Base-by-base conservation (phyloP, 1,139 yeast genomes). In the Starmera stellimalicola region DNA sequence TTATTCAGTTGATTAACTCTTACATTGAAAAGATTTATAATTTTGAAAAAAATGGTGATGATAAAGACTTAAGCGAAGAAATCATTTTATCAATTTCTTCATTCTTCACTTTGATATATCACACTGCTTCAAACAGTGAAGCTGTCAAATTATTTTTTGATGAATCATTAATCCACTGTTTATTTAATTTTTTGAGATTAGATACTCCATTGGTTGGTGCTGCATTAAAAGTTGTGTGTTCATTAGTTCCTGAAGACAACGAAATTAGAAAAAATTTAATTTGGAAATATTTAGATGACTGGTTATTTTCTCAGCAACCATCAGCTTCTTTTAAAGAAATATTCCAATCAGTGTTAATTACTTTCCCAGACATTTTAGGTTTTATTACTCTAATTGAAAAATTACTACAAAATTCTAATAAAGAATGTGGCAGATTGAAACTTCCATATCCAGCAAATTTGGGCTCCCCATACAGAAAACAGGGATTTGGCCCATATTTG, bases 401-500 rank as follows among this genome's bases (percentile, higher is more conserved):
- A 3, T 55, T 70, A 11, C 45, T 72, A 20, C 41, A 45, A 7
- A 57, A 63, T 8, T 45, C 50, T 7, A 42, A 43, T 2, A 32
- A 36, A 2, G 63, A 65, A 42, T n/a, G n/a, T n/a, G 61, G 67
- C 1, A 61, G 63, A 25, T 55, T 64, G 33, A 41, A 53, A 2
- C 52, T 72, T n/a, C 65, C 77, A 11, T 82, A 68, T 46, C 94
- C 95, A 1, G 52, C 63, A 7, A 73, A 70, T 36, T 55, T 85
- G 19, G 95, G 95, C 0, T 55, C 54, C 12, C 63, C 66, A 1
- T 72, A 77, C 43, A 66, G 94, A 47, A 71, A 67, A 32, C 58
- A 65, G 12, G 95, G 95, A 3, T 57, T 85, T 9, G 76, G 88
- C 75, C 88, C 94, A 4, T 88, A 87, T 47, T 58, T 83, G 35